A percentile compares a stretch with the other conserved stretches of the same genome.
phyloP scores from a whole-genome alignment of 225 moss, liverwort and hornwort genomes.

The Anthoceros angustus region DNA sequence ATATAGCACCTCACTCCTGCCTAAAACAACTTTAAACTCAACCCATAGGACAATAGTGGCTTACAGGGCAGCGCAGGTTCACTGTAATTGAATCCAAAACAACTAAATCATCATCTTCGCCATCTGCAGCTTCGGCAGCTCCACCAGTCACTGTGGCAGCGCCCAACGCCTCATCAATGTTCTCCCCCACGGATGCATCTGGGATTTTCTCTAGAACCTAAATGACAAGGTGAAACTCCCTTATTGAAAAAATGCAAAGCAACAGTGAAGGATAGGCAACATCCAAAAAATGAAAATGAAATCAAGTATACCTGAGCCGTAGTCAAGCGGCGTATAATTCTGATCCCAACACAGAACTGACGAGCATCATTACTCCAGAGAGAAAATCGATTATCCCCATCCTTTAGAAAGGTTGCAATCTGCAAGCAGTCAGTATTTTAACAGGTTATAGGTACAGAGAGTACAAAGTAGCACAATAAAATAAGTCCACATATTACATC shows the following conservation, averaged over 20 bases:
- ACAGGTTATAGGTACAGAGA: too few relatives aligned
- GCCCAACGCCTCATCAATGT: conserved; percentile 78
- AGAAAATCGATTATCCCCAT: not conserved
- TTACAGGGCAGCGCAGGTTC: conserved; percentile 90
- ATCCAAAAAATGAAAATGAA: not conserved
- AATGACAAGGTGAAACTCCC: not conserved
- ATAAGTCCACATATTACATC: too few relatives aligned
- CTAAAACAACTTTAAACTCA: not conserved
- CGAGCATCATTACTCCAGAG: not conserved
- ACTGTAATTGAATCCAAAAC: conserved; percentile 78
- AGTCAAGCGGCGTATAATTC: not conserved
- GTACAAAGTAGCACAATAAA: too few relatives aligned
- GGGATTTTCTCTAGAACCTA: conserved; percentile 74
- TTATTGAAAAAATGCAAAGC: not conserved
- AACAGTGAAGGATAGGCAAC: not conserved
- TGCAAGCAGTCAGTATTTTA: not conserved
- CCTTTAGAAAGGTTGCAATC: not conserved
- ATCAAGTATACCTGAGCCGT: not conserved
- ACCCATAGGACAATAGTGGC: not conserved
- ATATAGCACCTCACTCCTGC: not conserved
- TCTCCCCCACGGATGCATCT: conserved; percentile 55
- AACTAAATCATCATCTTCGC: conserved; percentile 83
- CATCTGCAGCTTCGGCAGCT: conserved; percentile 41
- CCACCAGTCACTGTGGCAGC: conserved; percentile 86
- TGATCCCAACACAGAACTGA: not conserved